Conservation (phyloP, 768 basidiomycete genomes). For the Xanthoconium purpureum region DNA sequence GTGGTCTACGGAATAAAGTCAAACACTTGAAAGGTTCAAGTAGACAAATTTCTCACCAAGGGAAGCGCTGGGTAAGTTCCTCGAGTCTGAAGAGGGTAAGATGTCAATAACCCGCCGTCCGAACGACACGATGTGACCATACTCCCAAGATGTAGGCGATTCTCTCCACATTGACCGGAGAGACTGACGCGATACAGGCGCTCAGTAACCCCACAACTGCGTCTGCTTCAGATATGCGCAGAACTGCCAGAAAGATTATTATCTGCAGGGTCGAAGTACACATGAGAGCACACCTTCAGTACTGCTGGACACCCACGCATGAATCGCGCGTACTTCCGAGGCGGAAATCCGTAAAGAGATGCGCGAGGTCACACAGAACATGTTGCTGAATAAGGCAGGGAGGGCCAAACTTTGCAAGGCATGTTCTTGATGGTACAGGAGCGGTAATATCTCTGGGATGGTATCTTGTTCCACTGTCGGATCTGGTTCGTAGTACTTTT, state of each 20-base stretch:
- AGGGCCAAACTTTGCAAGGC: background rate
- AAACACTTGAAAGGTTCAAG: background rate
- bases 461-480: background rate
- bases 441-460: background rate
- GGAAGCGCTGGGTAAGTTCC: background rate
- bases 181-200: background rate
- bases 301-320: background rate
- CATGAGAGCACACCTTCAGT: background rate
- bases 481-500: constrained; percentile 2
- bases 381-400: background rate
- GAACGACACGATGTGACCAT: background rate
- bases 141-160: background rate
- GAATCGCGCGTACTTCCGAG: background rate
- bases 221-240: constrained; percentile 1
- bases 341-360: background rate
- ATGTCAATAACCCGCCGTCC: background rate
- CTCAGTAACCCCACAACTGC: background rate
- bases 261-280: background rate
- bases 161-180: background rate
- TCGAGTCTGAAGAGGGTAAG: background rate
- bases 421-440: constrained; percentile 3
- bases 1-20: background rate
- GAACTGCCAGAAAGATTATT: background rate
- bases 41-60: background rate
- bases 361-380: background rate